Evolutionary conservation across 2,329 filamentous ascomycete genomes (phyloP).

Genomic region (Rhynchosporium agropyri): DNA sequence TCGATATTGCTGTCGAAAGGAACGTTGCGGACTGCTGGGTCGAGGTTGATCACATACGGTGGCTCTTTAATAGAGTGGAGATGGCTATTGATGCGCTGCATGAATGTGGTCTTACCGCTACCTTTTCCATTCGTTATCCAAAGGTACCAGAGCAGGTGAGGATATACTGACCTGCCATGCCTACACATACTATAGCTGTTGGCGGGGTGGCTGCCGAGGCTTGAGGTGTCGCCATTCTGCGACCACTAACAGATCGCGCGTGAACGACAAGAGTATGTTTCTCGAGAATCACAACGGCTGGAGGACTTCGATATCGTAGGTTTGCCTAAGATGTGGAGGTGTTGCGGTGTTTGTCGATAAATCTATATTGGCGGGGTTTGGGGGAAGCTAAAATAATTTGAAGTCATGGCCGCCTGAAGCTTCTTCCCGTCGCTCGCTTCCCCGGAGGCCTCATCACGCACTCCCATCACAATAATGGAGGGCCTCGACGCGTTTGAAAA

Average conservation of each 20-base stretch:
- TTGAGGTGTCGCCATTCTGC: conserved; percentile 46
- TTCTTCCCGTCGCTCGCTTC: conserved; percentile 18
- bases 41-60: conserved; percentile 96
- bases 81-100: conserved; percentile 96
- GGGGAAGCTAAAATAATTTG: conserved; percentile 31
- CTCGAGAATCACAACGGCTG: neutral
- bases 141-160: neutral
- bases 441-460: conserved; percentile 16
- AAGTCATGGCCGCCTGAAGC: conserved; percentile 9
- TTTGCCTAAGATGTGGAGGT: neutral
- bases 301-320: neutral
- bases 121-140: conserved; percentile 50
- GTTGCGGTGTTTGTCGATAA: conserved; percentile 10
- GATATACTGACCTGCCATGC: conserved; percentile 76
- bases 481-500: conserved; percentile 77
- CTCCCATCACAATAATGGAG: conserved; percentile 47
- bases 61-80: conserved; percentile 79
- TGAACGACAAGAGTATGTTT: neutral
- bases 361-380: conserved; percentile 28
- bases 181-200: conserved; percentile 86
- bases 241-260: neutral
- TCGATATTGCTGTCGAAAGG: conserved; percentile 98
- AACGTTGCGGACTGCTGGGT: conserved; percentile 89
- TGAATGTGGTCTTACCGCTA: conserved; percentile 99
- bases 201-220: conserved; percentile 50